Percentiles rank a stretch among this genome's conserved stretches.
Evolutionary conservation across 306 rosid species (phyloP).

Genomic region (Cucumis hystrix): DNA sequence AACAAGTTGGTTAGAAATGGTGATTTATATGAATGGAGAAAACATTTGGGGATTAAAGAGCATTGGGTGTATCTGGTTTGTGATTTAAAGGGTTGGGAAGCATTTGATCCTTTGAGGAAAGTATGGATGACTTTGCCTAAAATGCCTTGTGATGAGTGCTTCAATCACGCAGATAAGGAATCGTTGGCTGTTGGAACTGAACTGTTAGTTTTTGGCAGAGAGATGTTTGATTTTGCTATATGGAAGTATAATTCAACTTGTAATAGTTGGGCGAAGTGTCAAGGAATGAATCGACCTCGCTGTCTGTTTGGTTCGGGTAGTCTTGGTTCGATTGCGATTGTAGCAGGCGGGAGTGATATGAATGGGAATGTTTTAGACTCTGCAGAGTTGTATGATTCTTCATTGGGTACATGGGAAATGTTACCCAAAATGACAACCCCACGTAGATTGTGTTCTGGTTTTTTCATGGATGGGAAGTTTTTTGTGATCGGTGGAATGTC

Average conservation of each 20-base stretch:
- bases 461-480: slow-evolving; percentile 25
- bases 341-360: slow-evolving; percentile 25
- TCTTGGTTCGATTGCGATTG: slow-evolving; percentile 17
- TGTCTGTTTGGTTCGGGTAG: slow-evolving; percentile 25
- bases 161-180: slow-evolving; percentile 24
- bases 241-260: slow-evolving; percentile 22
- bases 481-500: slow-evolving; percentile 30
- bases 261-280: slow-evolving; percentile 16
- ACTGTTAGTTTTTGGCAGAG: slow-evolving; percentile 24
- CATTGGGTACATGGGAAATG: slow-evolving; percentile 13
- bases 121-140: slow-evolving; percentile 20
- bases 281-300: slow-evolving; percentile 15
- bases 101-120: slow-evolving; percentile 15
- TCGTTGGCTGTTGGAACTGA: slow-evolving; percentile 26
- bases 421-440: slow-evolving; percentile 15
- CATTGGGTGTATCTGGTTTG: slow-evolving; percentile 26
- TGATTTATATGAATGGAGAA: slow-evolving; percentile 16
- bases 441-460: slow-evolving; percentile 21
- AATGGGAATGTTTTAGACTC: slow-evolving; percentile 10
- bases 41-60: slow-evolving; percentile 16
- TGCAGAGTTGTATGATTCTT: slow-evolving; percentile 21
- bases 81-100: slow-evolving; percentile 20
- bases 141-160: slow-evolving; percentile 26
- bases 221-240: slow-evolving; percentile 13
- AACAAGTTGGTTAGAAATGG: slow-evolving; percentile 18